Evolutionary conservation across 192 early-diverging fungal genomes (phyloP), one percentile per base, ranked within the genome.

Genomic region (Diversispora epigaea): DNA sequence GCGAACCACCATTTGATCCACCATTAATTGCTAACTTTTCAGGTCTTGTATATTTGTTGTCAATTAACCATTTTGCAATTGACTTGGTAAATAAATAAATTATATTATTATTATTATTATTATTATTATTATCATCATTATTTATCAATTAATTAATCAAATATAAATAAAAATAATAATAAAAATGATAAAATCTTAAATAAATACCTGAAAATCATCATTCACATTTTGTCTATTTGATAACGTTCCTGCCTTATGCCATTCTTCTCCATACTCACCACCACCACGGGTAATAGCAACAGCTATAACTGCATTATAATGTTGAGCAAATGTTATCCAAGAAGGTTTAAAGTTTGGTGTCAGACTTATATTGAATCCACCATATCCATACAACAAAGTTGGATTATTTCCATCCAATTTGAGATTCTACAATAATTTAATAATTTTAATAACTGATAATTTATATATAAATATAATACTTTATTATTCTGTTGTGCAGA

Each of bases 241-340:
- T n/a, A 87, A 67, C 46, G 78, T 80, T 25, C 91, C 91, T 17
- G 75, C 79, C n/a, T 77, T 54, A 73, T 85, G 84, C 85, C 85
- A 86, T 9, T 80, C 79, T 76, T 86, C 77, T 22, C 85, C 85
- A 57, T 83, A 86, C 76, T 93, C 91, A 55, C 85, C 84, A 40
- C 91, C 91, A 21, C 91, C 91, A 25, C 91, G 88, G 61, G 92
- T 78, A 80, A 91, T 91, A 50, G 90, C 89, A 19, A 88, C 78
- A 39, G 82, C 86, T 6, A 87, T 80, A 19, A 91, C 83, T 9
- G 86, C 91, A 64, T 84, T 82, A 63, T 84, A 78, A 77, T 89
- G 79, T 68, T 85, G 79, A 4, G 86, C 77, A 77, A 87, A 90
- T 47, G 78, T 81, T 54, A 86, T 61, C 60, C 41, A 67, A 15